These are phyloP conservation scores for Thermothelomyces thermophilus DNA, from an alignment of 2,329 filamentous ascomycete genomes.

Conservation along the genomic window DNA sequence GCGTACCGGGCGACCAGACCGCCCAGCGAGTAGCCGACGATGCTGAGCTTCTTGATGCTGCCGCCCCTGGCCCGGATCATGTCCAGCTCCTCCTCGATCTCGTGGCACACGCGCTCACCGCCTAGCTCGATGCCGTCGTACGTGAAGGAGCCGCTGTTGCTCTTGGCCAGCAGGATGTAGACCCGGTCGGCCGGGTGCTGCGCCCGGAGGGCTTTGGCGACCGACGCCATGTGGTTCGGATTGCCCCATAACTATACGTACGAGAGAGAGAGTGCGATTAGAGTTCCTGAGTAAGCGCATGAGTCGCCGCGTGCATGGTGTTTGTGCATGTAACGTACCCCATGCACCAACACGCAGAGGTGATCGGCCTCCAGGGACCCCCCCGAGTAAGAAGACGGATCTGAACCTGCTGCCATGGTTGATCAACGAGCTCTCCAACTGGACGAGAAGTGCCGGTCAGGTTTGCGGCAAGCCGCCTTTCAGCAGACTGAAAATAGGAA, in stretches of 20 bases:
- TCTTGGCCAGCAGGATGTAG: conserved; percentile 64
- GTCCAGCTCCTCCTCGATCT: conserved; percentile 59
- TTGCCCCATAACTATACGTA: conserved; percentile 65
- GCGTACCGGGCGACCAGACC: conserved; percentile 83
- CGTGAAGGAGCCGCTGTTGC: conserved; percentile 66
- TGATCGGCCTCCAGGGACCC: conserved; percentile 55
- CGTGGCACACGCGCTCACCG: conserved; percentile 59
- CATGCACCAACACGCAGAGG: conserved; percentile 70
- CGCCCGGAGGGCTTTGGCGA: conserved; percentile 59
- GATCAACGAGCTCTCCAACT: not conserved
- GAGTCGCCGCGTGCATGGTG: not conserved
- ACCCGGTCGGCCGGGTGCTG: conserved; percentile 56
- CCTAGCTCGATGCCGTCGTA: conserved; percentile 64
- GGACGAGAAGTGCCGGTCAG: too few species aligned
- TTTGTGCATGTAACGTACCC: conserved; percentile 43
- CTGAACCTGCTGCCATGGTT: conserved; percentile 33
- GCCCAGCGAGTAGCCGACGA: conserved; percentile 85
- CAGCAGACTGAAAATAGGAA: too few species aligned
- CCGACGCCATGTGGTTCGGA: conserved; percentile 62
- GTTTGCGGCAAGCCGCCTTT: too few species aligned
- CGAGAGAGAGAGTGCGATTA: too few species aligned
- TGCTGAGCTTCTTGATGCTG: conserved; percentile 71
- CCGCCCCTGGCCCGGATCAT: conserved; percentile 55
- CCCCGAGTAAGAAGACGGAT: conserved; percentile 39
- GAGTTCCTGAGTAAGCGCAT: not conserved